phyloP scores from a whole-genome alignment of 345 rosid species.

The Melaleuca quinquenervia region DNA sequence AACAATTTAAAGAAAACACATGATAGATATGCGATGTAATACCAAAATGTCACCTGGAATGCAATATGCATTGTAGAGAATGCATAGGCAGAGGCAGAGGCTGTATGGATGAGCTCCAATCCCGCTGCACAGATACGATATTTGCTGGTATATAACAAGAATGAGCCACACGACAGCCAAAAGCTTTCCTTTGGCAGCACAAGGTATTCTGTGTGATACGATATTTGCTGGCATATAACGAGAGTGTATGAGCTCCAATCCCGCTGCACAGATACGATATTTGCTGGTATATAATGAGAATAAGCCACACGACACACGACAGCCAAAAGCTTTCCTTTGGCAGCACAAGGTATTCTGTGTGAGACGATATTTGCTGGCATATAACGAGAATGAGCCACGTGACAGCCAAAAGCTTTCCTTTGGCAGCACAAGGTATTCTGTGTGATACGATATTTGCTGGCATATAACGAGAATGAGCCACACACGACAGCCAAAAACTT shows the following conservation, averaged over 20 bases:
- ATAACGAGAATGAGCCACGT: not conserved
- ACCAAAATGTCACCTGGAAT: not conserved
- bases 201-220: no score
- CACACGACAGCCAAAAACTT: not conserved
- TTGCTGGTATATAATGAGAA: no score
- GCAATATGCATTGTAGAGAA: not conserved
- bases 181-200: no score
- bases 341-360: no score
- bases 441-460: not conserved
- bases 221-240: not conserved
- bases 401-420: no score
- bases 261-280: not conserved
- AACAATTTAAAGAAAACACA: not conserved
- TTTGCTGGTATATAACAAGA: no score
- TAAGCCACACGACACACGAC: no score
- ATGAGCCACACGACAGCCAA: no score
- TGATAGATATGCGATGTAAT: not conserved
- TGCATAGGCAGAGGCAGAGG: no score
- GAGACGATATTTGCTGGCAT: not conserved
- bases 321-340: no score
- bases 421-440: no score
- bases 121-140: not conserved
- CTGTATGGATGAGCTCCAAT: no score
- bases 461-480: not conserved
- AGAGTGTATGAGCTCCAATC: not conserved